A percentile compares a stretch with the other conserved stretches of the same genome.
Conservation (phyloP, 2,329 filamentous ascomycete species). For the Pyrenophora seminiperda region DNA sequence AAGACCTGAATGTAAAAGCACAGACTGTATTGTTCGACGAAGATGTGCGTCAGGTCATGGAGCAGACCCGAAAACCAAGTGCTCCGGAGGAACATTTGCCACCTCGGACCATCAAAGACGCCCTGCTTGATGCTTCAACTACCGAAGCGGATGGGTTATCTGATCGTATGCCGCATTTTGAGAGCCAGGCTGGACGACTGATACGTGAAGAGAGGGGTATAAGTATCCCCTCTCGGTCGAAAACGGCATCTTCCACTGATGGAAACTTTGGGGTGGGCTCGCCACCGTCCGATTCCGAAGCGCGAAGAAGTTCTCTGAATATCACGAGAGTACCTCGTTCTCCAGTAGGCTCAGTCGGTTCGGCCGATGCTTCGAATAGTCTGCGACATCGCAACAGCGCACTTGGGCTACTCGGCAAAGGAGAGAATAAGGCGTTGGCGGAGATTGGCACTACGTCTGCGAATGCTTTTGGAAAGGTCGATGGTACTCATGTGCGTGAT, state of each 20-base stretch:
- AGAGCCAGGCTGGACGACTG: constrained; percentile 48
- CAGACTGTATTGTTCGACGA: constrained; percentile 95
- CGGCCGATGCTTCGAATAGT: constrained; percentile 42
- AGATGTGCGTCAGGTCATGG: constrained; percentile 56
- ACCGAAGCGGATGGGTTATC: constrained; percentile 74
- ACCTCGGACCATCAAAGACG: constrained; percentile 84
- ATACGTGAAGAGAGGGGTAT: constrained; percentile 33
- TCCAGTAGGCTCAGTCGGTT: constrained; percentile 37
- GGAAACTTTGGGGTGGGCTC: constrained; percentile 25
- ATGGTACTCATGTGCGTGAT: constrained; percentile 52
- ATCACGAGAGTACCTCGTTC: constrained; percentile 38
- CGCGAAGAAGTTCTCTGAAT: constrained; percentile 42
- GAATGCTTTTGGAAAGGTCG: constrained; percentile 69
- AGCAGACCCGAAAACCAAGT: constrained; percentile 38
- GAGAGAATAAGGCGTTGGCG: constrained; percentile 65
- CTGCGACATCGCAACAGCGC: constrained; percentile 60
- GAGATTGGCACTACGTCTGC: constrained; percentile 68
- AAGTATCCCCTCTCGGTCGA: constrained; percentile 32
- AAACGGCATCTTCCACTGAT: constrained; percentile 20
- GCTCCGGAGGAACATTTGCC: constrained; percentile 43
- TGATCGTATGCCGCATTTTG: constrained; percentile 47
- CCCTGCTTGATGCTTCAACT: constrained; percentile 87
- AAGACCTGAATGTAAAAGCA: constrained; percentile 75
- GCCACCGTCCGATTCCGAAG: constrained; percentile 42
- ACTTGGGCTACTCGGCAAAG: constrained; percentile 64